Conservation (phyloP, 331 rosid species). For the Malus hybrid region DNA sequence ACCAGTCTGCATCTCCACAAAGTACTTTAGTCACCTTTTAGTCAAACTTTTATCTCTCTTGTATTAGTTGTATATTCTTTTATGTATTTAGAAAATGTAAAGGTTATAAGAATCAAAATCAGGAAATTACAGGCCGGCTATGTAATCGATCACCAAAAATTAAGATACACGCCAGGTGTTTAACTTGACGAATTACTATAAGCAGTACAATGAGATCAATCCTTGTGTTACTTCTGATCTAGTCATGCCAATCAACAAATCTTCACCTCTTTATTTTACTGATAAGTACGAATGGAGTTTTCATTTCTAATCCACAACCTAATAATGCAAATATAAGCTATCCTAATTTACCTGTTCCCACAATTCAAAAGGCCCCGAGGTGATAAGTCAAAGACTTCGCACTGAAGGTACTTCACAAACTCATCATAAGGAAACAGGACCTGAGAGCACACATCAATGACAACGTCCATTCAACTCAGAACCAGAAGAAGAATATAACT, state of each 20-base stretch:
- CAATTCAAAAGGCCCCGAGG: constrained; percentile 78
- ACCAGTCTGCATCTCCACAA: neutral
- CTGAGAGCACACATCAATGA: constrained; percentile 29
- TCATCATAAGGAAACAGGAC: constrained; percentile 81
- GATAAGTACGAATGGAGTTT: neutral
- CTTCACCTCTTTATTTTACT: neutral
- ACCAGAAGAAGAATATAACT: neutral
- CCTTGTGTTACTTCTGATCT: neutral
- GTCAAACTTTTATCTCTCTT: neutral
- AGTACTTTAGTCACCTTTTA: neutral
- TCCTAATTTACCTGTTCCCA: constrained; percentile 64
- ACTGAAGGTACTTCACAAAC: constrained; percentile 56
- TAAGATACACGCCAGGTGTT: neutral
- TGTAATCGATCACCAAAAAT: neutral
- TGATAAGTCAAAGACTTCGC: constrained; percentile 50
- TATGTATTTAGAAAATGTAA: neutral
- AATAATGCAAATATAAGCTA: neutral
- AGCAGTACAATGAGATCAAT: neutral
- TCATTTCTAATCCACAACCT: neutral
- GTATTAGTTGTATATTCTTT: neutral
- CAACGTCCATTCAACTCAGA: neutral
- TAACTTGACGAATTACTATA: neutral
- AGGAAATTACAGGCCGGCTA: neutral
- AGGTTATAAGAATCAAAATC: neutral
- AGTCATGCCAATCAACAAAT: neutral